phyloP scores from a whole-genome alignment of 352 stramenopile species.

The Blastocystis sp. region DNA sequence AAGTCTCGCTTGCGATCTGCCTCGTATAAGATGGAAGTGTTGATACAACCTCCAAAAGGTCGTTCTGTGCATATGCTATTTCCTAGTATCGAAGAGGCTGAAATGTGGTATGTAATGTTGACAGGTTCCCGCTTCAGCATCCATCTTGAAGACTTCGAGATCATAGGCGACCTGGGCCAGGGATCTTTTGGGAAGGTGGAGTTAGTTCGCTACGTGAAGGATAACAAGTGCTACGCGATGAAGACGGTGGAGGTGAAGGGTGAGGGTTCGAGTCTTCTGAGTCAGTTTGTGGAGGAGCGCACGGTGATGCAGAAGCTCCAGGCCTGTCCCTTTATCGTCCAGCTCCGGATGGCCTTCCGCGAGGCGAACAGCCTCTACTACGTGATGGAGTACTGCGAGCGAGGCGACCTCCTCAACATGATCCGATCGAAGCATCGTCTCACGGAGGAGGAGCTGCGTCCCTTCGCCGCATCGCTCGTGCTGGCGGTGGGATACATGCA shows the following conservation, averaged over 20 bases:
- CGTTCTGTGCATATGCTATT: background rate
- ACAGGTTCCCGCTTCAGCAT: background rate
- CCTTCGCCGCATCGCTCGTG: background rate
- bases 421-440: background rate
- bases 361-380: constrained; percentile 23
- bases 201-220: background rate
- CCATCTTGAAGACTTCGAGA: constrained; percentile 47
- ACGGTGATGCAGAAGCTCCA: constrained; percentile 52
- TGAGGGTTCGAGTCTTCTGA: background rate
- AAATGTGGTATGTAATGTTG: constrained; percentile 47
- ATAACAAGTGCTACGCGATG: constrained; percentile 32
- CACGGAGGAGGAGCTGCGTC: background rate
- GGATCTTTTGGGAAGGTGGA: constrained; percentile 38
- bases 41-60: background rate
- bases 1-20: background rate
- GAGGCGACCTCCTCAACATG: background rate
- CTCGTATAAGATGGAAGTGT: background rate
- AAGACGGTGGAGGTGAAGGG: constrained; percentile 33
- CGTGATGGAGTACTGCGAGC: constrained; percentile 53
- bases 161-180: constrained; percentile 27
- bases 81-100: background rate
- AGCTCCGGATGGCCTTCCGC: constrained; percentile 31
- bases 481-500: constrained; percentile 23
- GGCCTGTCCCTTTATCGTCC: constrained; percentile 42
- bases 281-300: constrained; percentile 57